phyloP scores from a whole-genome alignment of 2,329 filamentous ascomycete species.

The Gyromitra esculenta region DNA sequence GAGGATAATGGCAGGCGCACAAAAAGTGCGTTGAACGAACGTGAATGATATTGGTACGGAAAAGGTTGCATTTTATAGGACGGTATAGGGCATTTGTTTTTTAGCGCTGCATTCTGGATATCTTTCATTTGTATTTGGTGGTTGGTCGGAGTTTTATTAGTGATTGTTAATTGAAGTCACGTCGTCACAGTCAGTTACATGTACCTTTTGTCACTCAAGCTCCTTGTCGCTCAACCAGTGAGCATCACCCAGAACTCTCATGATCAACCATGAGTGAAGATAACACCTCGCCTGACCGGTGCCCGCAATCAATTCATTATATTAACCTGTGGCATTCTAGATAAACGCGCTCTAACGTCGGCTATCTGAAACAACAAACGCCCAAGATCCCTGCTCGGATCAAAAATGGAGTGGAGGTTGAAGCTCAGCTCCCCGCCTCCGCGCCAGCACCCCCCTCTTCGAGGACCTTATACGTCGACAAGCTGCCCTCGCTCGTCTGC shows the following conservation, averaged over 20 bases:
- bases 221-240: neutral
- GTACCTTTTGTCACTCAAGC: neutral
- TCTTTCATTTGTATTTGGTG: constrained; percentile 27
- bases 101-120: constrained; percentile 41
- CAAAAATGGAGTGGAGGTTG: neutral
- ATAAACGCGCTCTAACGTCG: constrained; percentile 5
- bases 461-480: constrained; percentile 43
- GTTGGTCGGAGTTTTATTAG: constrained; percentile 29
- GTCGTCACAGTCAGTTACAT: constrained; percentile 14
- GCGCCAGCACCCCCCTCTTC: neutral
- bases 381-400: constrained; percentile 30
- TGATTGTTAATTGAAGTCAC: constrained; percentile 44
- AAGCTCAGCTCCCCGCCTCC: constrained; percentile 15
- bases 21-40: constrained; percentile 11
- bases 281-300: neutral
- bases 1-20: constrained; percentile 30
- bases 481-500: constrained; percentile 62
- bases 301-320: neutral
- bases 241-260: neutral
- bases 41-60: constrained; percentile 19
- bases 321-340: neutral
- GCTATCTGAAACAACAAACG: constrained; percentile 25
- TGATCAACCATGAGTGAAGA: neutral
- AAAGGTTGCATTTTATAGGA: constrained; percentile 46
- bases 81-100: constrained; percentile 34